Evolutionary conservation across 2,329 filamentous ascomycete species (phyloP), one percentile per base, ranked within the genome.

Genomic region (Hypoxylon sp.): DNA sequence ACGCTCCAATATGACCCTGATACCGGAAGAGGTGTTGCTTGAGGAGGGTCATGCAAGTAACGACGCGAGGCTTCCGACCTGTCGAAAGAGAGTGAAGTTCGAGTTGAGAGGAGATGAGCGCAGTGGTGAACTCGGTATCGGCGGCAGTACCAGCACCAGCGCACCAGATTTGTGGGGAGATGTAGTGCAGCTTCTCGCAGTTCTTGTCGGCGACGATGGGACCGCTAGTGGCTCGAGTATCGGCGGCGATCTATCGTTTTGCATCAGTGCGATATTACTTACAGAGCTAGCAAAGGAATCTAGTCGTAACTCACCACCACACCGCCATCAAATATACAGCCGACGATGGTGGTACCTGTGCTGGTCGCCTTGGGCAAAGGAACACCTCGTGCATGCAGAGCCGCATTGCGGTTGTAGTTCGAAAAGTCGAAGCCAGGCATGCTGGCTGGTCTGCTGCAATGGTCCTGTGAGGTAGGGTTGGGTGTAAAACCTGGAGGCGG

Each of bases 131-230:
- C 85, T 99, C 96, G 73, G 95, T 98, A 82, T 99, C 96, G 77
- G 96, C 96, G 69, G 96, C 96, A 56, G 96, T 99, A 82, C 97
- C 96, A 74, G 96, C 97, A 75, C 96, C 96, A 8, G 96, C 96
- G 83, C 96, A 99, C 96, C 96, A 99, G 83, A 99, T 99, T 82
- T 98, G 94, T 67, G 96, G 95, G 47, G 96, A 88, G 81, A 99
- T 99, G 87, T 97, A 99, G 86, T 99, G 96, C 72, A 99, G 91
- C 86, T 99, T 99, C 85, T 99, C 95, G 86, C 96, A 98, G 88
- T 99, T 99, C 93, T 99, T 99, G 89, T 99, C 96, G 82, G 97
- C 97, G 75, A 99, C 96, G 83, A 99, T 99, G 74, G 96, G 94
- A 37, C 96, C 96, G 72, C 93, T 97, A 51, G 96, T 99, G 72